Percentiles rank a stretch among this genome's conserved stretches.
Evolutionary conservation across 176 grass and related monocot species (phyloP).

Genomic region (Chrysopogon serrulatus): DNA sequence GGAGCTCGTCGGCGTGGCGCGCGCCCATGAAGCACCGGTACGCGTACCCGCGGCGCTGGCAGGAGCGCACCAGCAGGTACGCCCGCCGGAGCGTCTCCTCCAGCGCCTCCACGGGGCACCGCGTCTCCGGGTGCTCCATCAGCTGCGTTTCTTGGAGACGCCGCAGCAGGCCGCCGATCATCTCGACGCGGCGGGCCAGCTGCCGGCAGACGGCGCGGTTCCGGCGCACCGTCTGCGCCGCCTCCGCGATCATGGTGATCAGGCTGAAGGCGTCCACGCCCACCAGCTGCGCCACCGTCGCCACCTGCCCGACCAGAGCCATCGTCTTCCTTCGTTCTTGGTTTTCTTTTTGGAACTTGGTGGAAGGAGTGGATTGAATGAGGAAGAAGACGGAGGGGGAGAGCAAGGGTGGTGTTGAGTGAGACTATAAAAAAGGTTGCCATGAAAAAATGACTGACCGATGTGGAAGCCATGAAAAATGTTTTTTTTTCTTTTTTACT

Average conservation of each 20-base stretch:
- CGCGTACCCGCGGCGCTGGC: not conserved
- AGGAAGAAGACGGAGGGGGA: not conserved
- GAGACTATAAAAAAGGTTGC: not conserved
- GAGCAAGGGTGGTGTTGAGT: not conserved
- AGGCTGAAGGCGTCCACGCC: conserved; percentile 67
- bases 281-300: conserved; percentile 53
- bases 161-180: conserved; percentile 65
- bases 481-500: not conserved
- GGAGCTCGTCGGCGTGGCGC: conserved; percentile 15
- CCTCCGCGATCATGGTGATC: conserved; percentile 58
- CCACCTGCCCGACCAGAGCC: conserved; percentile 51
- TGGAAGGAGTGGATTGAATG: not conserved
- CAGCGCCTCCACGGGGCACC: not conserved
- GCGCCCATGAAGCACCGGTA: not conserved
- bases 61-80: not conserved
- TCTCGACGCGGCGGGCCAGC: conserved; percentile 49
- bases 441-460: not conserved
- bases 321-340: conserved; percentile 27
- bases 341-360: not conserved
- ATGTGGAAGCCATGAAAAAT: not conserved
- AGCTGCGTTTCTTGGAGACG: not conserved
- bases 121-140: not conserved
- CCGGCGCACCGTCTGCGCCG: conserved; percentile 47
- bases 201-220: conserved; percentile 52
- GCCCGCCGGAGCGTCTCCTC: not conserved